Conservation (phyloP, 257 asterid species). For the Nyctanthes arbortristis region DNA sequence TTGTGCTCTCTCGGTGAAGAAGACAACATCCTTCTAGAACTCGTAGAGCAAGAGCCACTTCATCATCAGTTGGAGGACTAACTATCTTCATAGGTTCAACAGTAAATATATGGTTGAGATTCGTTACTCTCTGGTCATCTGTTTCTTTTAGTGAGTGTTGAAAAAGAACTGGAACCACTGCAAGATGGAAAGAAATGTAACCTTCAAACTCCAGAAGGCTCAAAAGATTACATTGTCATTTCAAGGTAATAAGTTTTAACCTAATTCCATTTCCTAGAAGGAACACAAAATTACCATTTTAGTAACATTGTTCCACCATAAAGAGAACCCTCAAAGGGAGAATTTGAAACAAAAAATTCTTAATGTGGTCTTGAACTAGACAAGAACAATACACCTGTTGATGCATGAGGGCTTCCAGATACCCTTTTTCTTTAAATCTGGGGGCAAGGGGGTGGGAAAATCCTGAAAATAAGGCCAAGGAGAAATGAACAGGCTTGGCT, state of each 20-base stretch:
- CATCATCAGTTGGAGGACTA: slow-evolving; percentile 87
- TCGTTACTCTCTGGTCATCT: slow-evolving; percentile 67
- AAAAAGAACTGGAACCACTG: slow-evolving; percentile 90
- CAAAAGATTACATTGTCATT: neutral
- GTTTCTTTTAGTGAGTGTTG: slow-evolving; percentile 71
- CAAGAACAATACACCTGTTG: neutral
- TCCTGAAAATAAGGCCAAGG: neutral
- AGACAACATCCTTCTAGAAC: slow-evolving; percentile 97
- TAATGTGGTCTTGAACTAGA: neutral
- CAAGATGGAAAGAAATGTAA: slow-evolving; percentile 14
- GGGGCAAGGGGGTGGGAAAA: too few species aligned
- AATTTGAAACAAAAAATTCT: neutral
- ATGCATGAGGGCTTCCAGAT: neutral
- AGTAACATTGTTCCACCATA: slow-evolving; percentile 13
- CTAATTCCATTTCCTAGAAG: neutral
- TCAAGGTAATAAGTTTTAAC: neutral
- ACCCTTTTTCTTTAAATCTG: too few species aligned
- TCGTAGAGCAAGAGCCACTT: slow-evolving; percentile 88
- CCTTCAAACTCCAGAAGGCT: slow-evolving; percentile 10
- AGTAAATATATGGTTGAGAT: slow-evolving; percentile 73
- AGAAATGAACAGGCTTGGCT: neutral
- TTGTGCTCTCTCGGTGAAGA: slow-evolving; percentile 72
- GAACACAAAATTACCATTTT: neutral
- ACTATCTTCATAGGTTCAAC: slow-evolving; percentile 74
- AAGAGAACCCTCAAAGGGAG: neutral